These are phyloP conservation scores for Brettanomyces nanus DNA, from an alignment of 805 yeast species.

Conservation along the genomic window DNA sequence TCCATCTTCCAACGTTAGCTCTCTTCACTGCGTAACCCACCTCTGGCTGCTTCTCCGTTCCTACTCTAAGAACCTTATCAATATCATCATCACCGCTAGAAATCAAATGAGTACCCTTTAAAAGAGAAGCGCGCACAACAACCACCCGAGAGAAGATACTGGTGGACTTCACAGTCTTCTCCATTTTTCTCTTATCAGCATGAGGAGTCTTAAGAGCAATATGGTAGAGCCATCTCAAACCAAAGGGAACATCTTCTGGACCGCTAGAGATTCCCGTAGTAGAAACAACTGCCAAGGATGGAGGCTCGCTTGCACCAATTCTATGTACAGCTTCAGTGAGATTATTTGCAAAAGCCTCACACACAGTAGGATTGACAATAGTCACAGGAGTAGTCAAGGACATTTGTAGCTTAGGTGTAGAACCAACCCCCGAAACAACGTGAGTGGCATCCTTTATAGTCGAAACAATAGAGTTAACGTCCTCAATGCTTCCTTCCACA, in stretches of 20 bases:
- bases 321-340: neutral
- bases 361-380: neutral
- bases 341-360: neutral
- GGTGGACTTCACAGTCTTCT: neutral
- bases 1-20: conserved; percentile 3
- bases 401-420: neutral
- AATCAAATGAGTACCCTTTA: neutral
- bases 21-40: conserved; percentile 1
- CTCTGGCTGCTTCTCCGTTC: conserved; percentile 1
- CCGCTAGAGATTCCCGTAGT: conserved; percentile 2
- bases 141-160: neutral
- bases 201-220: neutral
- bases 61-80: neutral
- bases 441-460: neutral
- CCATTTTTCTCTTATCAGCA: conserved; percentile 1
- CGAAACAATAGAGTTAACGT: neutral
- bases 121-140: neutral
- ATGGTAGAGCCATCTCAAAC: neutral
- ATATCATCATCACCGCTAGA: neutral
- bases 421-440: conserved; percentile 1
- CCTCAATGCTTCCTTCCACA: conserved; percentile 1
- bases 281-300: neutral
- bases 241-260: conserved; percentile 3
- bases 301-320: no score
- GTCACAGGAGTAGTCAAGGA: conserved; percentile 1